Conservation (phyloP, 2,329 filamentous ascomycete genomes). For the Cordyceps cicadae region DNA sequence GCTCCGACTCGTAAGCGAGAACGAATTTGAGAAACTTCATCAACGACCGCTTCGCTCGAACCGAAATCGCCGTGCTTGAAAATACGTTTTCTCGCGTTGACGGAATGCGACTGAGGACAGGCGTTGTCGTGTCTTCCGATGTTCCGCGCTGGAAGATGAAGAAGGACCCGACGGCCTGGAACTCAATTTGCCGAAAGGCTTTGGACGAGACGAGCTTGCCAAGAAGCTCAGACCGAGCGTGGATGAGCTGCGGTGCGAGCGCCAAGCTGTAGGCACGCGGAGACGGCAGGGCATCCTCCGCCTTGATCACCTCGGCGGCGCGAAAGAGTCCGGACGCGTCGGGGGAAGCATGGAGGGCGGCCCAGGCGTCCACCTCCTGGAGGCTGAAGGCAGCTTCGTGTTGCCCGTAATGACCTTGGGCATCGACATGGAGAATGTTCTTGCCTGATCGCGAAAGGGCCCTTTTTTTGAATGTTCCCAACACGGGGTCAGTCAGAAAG, state of each 20-base stretch:
- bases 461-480: slow-evolving; percentile 51
- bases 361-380: slow-evolving; percentile 73
- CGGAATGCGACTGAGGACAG: slow-evolving; percentile 61
- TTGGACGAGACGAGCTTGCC: slow-evolving; percentile 79
- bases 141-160: slow-evolving; percentile 56
- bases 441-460: slow-evolving; percentile 86
- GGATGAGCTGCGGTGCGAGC: slow-evolving; percentile 78
- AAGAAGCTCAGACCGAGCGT: slow-evolving; percentile 71
- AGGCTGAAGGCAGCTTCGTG: slow-evolving; percentile 78
- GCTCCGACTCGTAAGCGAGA: slow-evolving; percentile 55
- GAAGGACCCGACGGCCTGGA: slow-evolving; percentile 87
- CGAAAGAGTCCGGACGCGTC: slow-evolving; percentile 20
- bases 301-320: slow-evolving; percentile 27
- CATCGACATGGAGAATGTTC: slow-evolving; percentile 83
- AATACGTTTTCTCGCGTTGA: slow-evolving; percentile 91
- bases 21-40: slow-evolving; percentile 96
- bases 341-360: slow-evolving; percentile 28
- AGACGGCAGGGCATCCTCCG: slow-evolving; percentile 40
- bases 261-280: slow-evolving; percentile 75
- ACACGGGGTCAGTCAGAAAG: slow-evolving; percentile 25
- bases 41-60: slow-evolving; percentile 72
- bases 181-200: slow-evolving; percentile 83
- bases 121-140: slow-evolving; percentile 16
- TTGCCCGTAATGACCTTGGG: slow-evolving; percentile 81
- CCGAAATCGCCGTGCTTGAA: slow-evolving; percentile 63